Evolutionary conservation across 805 yeast genomes (phyloP), one percentile per base, ranked within the genome.

Genomic region (Metschnikowia santaceciliae): DNA sequence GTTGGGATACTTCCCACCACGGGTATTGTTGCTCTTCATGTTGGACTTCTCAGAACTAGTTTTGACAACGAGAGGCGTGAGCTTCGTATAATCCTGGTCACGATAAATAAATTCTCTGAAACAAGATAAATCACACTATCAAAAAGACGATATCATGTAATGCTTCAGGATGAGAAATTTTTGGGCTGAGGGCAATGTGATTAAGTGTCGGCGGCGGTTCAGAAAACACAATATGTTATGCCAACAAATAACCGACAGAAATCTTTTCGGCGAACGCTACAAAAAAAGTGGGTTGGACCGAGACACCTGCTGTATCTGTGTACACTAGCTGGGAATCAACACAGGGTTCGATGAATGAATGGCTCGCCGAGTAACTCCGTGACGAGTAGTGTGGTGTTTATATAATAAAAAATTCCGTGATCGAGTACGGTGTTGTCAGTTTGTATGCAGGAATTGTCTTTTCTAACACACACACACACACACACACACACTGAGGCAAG

Each of bases 1-100:
- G 46, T 40, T 39, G 34, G 42, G 36, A 11, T 32, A 51, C 37
- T 47, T 52, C 17, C 52, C 52, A 36, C 55, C 55, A n/a, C 55
- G 55, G 2, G 52, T 19, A 30, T 32, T 45, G 20, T 52, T 51
- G 40, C 52, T 42, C 15, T 46, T 52, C 55, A 52, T 52, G 11
- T 14, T 19, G 17, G 32, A 30, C 13, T 5, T 19, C 17, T 17
- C 20, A 20, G 37, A 37, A n/a, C 13, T 38, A 22, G 36, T 17
- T 7, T 20, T 14, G 48, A n/a, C 38, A 6, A 19, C 11, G 13
- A 20, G 7, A 39, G 42, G 19, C 11, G 32, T 13, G 11, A 22
- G 42, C 23, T 37, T 37, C 23, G 40, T 19, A 20, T 10, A 37
- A 37, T 37, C 17, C 32, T 32, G 17, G 32, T 23, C 42, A 22